phyloP scores from a whole-genome alignment of 371 early-diverging fungal species.

The Haplosporangium sp. region DNA sequence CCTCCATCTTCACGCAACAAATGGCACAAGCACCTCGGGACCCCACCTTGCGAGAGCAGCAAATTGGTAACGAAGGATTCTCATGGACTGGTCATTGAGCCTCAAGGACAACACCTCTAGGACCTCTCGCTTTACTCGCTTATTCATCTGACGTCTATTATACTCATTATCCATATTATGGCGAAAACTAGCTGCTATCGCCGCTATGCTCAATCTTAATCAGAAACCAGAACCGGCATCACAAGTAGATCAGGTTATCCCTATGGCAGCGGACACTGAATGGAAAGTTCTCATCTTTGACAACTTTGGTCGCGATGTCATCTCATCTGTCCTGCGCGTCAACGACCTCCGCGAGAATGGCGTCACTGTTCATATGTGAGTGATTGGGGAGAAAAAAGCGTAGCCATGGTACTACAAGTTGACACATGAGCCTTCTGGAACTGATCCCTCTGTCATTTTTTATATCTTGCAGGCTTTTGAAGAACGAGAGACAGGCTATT shows the following conservation, averaged over 20 bases:
- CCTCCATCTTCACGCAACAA: no score
- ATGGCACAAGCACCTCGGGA: conserved; percentile 25
- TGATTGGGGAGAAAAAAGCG: neutral
- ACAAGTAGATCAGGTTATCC: conserved; percentile 43
- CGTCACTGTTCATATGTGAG: conserved; percentile 98
- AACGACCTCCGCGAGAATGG: conserved; percentile 98
- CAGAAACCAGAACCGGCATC: conserved; percentile 46
- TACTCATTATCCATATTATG: neutral
- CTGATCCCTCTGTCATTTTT: neutral
- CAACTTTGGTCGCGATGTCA: conserved; percentile 91
- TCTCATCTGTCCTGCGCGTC: conserved; percentile 97
- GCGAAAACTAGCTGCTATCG: conserved; percentile 57
- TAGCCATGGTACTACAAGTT: no score
- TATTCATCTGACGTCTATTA: neutral
- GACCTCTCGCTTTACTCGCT: neutral
- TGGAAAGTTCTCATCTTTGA: conserved; percentile 99
- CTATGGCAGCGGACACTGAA: conserved; percentile 56
- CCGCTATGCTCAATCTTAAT: conserved; percentile 70
- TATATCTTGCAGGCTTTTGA: conserved; percentile 68
- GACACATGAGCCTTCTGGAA: no score
- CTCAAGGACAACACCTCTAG: neutral
- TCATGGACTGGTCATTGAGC: neutral
- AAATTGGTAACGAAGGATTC: conserved; percentile 8
- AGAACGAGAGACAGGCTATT: conserved; percentile 86
- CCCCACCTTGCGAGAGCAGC: conserved; percentile 28